phyloP scores from a whole-genome alignment of 2,329 filamentous ascomycete species.

The Fonsecaea nubica region DNA sequence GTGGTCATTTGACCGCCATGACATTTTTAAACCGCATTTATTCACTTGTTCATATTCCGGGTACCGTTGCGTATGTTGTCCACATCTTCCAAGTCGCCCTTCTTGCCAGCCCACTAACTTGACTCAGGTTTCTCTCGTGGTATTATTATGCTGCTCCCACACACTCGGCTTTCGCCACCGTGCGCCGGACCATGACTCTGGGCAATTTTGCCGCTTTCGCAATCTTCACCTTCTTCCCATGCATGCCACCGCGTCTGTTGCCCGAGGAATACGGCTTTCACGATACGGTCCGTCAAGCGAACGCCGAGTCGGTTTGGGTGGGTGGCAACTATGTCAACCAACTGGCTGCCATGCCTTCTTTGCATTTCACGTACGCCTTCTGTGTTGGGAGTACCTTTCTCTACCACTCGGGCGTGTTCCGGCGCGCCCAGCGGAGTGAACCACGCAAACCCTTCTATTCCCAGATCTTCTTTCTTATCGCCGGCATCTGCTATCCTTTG shows the following conservation, averaged over 20 bases:
- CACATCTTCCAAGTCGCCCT: not conserved
- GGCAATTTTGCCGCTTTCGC: constrained; percentile 67
- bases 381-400: constrained; percentile 61
- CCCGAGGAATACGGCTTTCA: constrained; percentile 67
- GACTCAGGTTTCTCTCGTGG: constrained; percentile 51
- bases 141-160: constrained; percentile 51
- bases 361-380: constrained; percentile 64
- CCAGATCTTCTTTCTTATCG: constrained; percentile 49
- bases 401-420: constrained; percentile 60
- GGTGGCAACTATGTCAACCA: constrained; percentile 65
- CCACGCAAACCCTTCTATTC: constrained; percentile 46
- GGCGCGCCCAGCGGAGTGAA: constrained; percentile 52
- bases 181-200: constrained; percentile 66
- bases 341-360: constrained; percentile 64
- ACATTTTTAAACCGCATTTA: constrained; percentile 59
- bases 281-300: constrained; percentile 65
- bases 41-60: constrained; percentile 59
- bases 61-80: constrained; percentile 55
- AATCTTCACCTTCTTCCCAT: constrained; percentile 68
- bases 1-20: constrained; percentile 50
- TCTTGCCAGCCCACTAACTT: constrained; percentile 35
- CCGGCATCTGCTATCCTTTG: constrained; percentile 58
- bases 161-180: constrained; percentile 61
- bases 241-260: constrained; percentile 68
- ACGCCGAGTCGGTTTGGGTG: constrained; percentile 62